Conservation (phyloP, 2,329 filamentous ascomycete species). For the Paraphaeosphaeria minitans region DNA sequence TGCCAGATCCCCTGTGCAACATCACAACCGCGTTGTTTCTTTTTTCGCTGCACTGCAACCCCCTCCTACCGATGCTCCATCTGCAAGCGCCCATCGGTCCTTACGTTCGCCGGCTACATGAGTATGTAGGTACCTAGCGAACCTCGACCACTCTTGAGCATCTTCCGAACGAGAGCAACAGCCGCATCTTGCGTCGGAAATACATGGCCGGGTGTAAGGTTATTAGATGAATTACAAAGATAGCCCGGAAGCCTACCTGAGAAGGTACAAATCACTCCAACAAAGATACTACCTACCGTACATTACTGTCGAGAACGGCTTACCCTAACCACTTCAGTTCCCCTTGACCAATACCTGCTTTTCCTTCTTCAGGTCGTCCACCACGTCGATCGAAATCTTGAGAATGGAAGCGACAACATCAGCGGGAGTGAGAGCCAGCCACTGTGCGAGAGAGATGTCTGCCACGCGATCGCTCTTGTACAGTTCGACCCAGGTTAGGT, state of each 20-base stretch:
- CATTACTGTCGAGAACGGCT: neutral
- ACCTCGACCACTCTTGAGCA: neutral
- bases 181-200: neutral
- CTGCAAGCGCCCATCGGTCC: neutral
- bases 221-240: neutral
- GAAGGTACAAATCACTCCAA: neutral
- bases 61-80: neutral
- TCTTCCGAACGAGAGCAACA: neutral
- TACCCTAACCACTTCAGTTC: neutral
- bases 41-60: neutral
- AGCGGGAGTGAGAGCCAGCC: conserved; percentile 69
- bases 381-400: conserved; percentile 63
- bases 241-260: neutral
- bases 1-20: neutral
- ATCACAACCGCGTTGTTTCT: neutral
- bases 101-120: neutral
- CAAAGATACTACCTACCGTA: neutral
- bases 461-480: conserved; percentile 71
- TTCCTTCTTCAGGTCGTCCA: conserved; percentile 64
- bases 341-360: conserved; percentile 61
- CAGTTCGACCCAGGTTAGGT: conserved; percentile 70
- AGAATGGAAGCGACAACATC: conserved; percentile 66
- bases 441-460: conserved; percentile 70
- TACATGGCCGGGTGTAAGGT: neutral
- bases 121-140: neutral